Evolutionary conservation across 148 eudicot species (phyloP), one percentile per base, ranked within the genome.

Genomic region (Vaccinium myrtillus): DNA sequence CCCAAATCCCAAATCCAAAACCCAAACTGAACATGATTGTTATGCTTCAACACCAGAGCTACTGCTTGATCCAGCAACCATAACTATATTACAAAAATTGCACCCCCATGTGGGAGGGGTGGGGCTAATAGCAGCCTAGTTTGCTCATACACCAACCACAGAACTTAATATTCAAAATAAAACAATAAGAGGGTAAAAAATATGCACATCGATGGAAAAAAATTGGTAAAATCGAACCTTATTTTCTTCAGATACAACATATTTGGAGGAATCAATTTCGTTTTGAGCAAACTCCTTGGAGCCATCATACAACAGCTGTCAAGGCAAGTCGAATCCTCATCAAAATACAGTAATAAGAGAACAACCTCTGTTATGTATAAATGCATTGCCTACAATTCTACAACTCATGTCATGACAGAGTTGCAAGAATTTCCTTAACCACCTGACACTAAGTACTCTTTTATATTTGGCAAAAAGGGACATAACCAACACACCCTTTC

Each of bases 301-400:
- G 43, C 91, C 97, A 86, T 97, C 98, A 89, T 92, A 78, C 87
- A 97, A 88, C 86, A 97, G 89, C 99, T 97, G 91, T 81, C 80
- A 49, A 89, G 50, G 67, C 32, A 81, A 15, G 74, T n/a, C 8
- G 21, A 81, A 63, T 48, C 4, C 14, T 58, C 23, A 55, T 58
- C 32, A 56, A 56, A 56, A 8, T 12, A n/a, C 18, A 9, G 46
- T 73, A 30, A 51, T 21, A 5, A 43, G 46, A 43, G 5, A 43
- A 82, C 84, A 49, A 83, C 69, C 55, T 48, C n/a, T 15, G 16
- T 55, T 51, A 49, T 9, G 2, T 67, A 49, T 8, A 76, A 14
- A 82, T 14, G 54, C 6, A 75, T 81, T 18, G 23, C 67, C 23
- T 49, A 10, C 15, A 67, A 65, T 1, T 67, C 73, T 67, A 25